Percentiles rank a stretch among this genome's conserved stretches.
Conservation (phyloP, 2,329 filamentous ascomycete genomes). For the Epichloe aotearoae region DNA sequence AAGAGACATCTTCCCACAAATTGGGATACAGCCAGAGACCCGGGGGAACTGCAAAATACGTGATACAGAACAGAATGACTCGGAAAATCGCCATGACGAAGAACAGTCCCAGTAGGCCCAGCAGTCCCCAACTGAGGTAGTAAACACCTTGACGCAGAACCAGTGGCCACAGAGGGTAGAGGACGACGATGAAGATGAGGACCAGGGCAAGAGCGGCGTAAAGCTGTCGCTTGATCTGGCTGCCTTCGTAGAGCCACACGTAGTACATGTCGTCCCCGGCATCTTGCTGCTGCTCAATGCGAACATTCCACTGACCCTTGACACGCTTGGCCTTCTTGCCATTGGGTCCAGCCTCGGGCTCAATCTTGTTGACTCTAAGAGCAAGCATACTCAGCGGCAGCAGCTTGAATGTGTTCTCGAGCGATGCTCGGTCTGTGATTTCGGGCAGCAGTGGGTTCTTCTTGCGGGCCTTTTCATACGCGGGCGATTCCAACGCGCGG, state of each 20-base stretch:
- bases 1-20: slow-evolving; percentile 94
- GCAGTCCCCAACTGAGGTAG: slow-evolving; percentile 90
- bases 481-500: slow-evolving; percentile 75
- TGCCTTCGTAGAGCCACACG: slow-evolving; percentile 89
- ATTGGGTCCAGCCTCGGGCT: slow-evolving; percentile 48
- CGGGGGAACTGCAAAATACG: slow-evolving; percentile 76
- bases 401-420: slow-evolving; percentile 90
- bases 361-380: slow-evolving; percentile 69
- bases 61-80: slow-evolving; percentile 84
- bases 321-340: slow-evolving; percentile 71
- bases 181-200: slow-evolving; percentile 74
- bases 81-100: slow-evolving; percentile 97
- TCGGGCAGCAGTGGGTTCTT: slow-evolving; percentile 84
- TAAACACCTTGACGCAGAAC: slow-evolving; percentile 86
- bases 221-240: slow-evolving; percentile 85
- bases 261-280: slow-evolving; percentile 81
- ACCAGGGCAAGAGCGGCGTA: slow-evolving; percentile 76
- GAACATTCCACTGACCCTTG: slow-evolving; percentile 93
- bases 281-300: slow-evolving; percentile 93
- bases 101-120: slow-evolving; percentile 82
- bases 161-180: slow-evolving; percentile 94
- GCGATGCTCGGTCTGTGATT: slow-evolving; percentile 74
- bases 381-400: slow-evolving; percentile 90
- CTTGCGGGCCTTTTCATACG: slow-evolving; percentile 76
- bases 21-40: slow-evolving; percentile 98